Evolutionary conservation across 805 yeast genomes (phyloP).

Genomic region (Blastobotrys attinorum): DNA sequence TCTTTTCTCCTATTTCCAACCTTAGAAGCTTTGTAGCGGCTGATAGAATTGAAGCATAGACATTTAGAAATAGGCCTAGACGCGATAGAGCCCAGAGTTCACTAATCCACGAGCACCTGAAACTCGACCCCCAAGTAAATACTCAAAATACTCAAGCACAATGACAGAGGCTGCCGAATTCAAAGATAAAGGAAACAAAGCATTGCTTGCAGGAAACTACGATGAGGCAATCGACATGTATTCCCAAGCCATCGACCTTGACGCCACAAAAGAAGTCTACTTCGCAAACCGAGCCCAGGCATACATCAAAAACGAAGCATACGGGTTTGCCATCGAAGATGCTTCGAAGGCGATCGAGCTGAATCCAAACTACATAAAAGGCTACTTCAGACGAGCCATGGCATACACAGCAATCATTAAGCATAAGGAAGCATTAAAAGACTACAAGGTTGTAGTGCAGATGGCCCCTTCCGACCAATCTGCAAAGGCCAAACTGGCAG

Average conservation of each 20-base stretch:
- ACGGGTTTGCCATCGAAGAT: slow-evolving; percentile 78
- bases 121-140: neutral
- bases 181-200: slow-evolving; percentile 65
- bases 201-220: slow-evolving; percentile 51
- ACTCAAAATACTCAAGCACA: too few species aligned
- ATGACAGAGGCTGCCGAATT: slow-evolving; percentile 9
- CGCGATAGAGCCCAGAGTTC: too few species aligned
- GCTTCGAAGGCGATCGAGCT: slow-evolving; percentile 61
- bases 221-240: slow-evolving; percentile 59
- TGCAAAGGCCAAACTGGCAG: slow-evolving; percentile 54
- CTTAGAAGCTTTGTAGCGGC: too few species aligned
- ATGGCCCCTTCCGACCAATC: slow-evolving; percentile 60
- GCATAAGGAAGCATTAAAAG: slow-evolving; percentile 64
- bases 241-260: slow-evolving; percentile 61
- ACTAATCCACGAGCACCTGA: too few species aligned
- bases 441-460: slow-evolving; percentile 55
- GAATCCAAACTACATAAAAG: slow-evolving; percentile 64
- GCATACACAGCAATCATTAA: slow-evolving; percentile 69
- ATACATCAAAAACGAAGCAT: slow-evolving; percentile 75
- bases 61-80: too few species aligned
- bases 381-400: slow-evolving; percentile 81
- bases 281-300: slow-evolving; percentile 85
- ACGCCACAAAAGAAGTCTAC: slow-evolving; percentile 54
- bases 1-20: too few species aligned
- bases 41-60: too few species aligned